Conservation (phyloP, 306 rosid species). For the Malus fusca region DNA sequence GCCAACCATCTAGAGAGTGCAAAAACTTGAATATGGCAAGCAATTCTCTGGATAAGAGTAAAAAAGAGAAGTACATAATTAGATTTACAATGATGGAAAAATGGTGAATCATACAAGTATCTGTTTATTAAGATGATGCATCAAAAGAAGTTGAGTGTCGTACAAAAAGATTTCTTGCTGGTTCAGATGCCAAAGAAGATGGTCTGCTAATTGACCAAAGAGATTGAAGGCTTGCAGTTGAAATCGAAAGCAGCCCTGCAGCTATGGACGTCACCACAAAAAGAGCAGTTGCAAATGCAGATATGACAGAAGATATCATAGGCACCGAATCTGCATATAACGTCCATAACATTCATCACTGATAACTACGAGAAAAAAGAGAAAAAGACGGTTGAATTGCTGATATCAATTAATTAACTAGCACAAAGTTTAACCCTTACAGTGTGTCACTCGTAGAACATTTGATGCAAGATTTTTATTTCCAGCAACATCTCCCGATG, state of each 20-base stretch:
- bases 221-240: slow-evolving; percentile 75
- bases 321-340: slow-evolving; percentile 62
- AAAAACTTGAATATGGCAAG: slow-evolving; percentile 77
- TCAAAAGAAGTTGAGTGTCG: slow-evolving; percentile 22
- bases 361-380: not conserved
- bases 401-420: not conserved
- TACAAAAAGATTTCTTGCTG: slow-evolving; percentile 77
- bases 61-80: slow-evolving; percentile 5
- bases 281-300: slow-evolving; percentile 52
- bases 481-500: slow-evolving; percentile 71
- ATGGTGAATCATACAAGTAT: not conserved
- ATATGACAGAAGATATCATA: slow-evolving; percentile 40
- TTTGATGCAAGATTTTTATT: slow-evolving; percentile 81
- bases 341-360: not conserved
- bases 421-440: slow-evolving; percentile 43
- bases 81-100: not conserved
- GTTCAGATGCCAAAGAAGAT: slow-evolving; percentile 58
- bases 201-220: slow-evolving; percentile 37
- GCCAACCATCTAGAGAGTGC: slow-evolving; percentile 80
- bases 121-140: not conserved
- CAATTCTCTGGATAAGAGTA: slow-evolving; percentile 65
- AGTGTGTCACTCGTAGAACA: slow-evolving; percentile 81
- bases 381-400: not conserved
- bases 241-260: slow-evolving; percentile 70
- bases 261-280: slow-evolving; percentile 55